These are phyloP conservation scores for Choanephora cucurbitarum DNA, from an alignment of 371 early-diverging fungal genomes.

Conservation along the genomic window DNA sequence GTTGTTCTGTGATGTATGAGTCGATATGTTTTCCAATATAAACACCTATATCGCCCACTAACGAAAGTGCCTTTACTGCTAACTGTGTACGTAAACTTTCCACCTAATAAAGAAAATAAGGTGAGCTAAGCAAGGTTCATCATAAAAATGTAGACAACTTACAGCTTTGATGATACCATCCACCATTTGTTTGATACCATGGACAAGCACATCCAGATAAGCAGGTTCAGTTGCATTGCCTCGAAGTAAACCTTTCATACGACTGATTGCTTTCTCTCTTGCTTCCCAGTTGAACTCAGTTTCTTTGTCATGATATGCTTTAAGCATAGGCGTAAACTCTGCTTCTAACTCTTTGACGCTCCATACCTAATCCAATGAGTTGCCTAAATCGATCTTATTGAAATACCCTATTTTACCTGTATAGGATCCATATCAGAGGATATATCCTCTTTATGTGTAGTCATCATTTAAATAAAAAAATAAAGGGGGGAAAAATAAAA, in stretches of 20 bases:
- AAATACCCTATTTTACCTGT: no score
- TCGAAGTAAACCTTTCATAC: conserved; percentile 35
- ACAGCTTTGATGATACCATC: conserved; percentile 53
- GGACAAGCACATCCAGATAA: conserved; percentile 35
- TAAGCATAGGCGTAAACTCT: conserved; percentile 24
- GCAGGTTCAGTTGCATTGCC: conserved; percentile 44
- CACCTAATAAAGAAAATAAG: conserved; percentile 31
- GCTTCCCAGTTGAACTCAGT: conserved; percentile 42
- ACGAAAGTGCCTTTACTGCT: conserved; percentile 36
- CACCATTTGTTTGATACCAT: conserved; percentile 39
- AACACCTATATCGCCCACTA: conserved; percentile 44
- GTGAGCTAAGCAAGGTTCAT: background rate
- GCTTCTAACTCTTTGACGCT: conserved; percentile 31
- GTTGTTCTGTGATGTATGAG: conserved; percentile 40
- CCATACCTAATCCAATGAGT: conserved; percentile 14
- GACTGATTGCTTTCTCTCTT: conserved; percentile 27
- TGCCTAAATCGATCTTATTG: no score
- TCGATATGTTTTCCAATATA: conserved; percentile 40
- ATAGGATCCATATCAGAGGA: conserved; percentile 27
- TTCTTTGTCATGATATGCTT: conserved; percentile 33
- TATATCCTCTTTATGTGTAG: conserved; percentile 21
- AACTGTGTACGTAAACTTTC: conserved; percentile 53
- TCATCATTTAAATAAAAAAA: conserved; percentile 17
- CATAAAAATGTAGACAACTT: conserved; percentile 10
- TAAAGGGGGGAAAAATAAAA: conserved; percentile 3